These are phyloP conservation scores for Mortierella sp. DNA, from an alignment of 371 early-diverging fungal genomes.

Conservation along the genomic window DNA sequence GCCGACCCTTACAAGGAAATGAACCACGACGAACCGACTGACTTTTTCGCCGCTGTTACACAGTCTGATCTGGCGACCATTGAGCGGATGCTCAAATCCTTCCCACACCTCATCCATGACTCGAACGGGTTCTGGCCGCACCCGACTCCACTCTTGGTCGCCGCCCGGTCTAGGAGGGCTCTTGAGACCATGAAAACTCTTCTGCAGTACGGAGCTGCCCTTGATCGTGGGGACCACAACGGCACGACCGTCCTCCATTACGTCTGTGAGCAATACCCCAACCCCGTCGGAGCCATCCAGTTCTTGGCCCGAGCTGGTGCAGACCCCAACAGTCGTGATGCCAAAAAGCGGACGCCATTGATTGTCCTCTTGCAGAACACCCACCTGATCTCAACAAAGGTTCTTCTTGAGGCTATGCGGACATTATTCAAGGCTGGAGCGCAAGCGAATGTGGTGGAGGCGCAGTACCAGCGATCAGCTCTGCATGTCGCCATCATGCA, in stretches of 20 bases:
- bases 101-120: conserved; percentile 43
- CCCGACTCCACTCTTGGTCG: conserved; percentile 46
- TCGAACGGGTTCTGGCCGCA: conserved; percentile 53
- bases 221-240: conserved; percentile 48
- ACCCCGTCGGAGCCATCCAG: conserved; percentile 37
- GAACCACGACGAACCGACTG: conserved; percentile 39
- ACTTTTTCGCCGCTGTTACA: conserved; percentile 48
- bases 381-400: conserved; percentile 32
- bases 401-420: conserved; percentile 37
- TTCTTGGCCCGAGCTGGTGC: conserved; percentile 46
- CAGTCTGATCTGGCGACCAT: conserved; percentile 37
- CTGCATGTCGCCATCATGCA: conserved; percentile 51
- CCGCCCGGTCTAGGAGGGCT: conserved; percentile 44
- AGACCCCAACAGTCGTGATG: conserved; percentile 49
- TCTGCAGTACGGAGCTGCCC: conserved; percentile 30
- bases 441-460: conserved; percentile 29
- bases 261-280: conserved; percentile 50
- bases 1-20: conserved; percentile 56
- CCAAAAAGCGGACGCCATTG: conserved; percentile 54
- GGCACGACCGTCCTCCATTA: conserved; percentile 45
- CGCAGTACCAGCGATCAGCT: conserved; percentile 31
- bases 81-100: conserved; percentile 35
- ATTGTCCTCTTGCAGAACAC: conserved; percentile 48
- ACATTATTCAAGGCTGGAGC: conserved; percentile 49
- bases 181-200: conserved; percentile 51